Base-by-base conservation (phyloP, 352 stramenopile species). In the Aphanomyces euteiches region DNA sequence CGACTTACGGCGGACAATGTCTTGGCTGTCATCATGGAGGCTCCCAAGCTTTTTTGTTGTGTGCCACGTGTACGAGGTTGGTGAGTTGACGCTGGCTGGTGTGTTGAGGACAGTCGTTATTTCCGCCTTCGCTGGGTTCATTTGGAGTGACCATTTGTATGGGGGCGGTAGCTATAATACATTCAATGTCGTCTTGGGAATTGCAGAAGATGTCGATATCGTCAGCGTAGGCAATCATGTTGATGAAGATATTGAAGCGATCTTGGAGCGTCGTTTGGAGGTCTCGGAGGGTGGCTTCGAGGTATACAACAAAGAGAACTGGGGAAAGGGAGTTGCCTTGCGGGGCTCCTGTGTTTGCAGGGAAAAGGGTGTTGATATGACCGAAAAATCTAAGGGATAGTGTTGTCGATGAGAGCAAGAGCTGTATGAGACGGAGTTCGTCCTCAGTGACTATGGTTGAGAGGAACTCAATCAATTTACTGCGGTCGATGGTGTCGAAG, bases 271-370 rank as follows among this genome's bases (percentile, higher is more conserved):
- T 37, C 6, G 50, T 37, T n/a, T 7, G n/a, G 50, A 58, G 17
- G 50, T 58, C 50, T 10, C 17, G 50, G 50, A 58, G 50, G 17
- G 50, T 28, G 17, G 50, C 50, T 6, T 58, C 50, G 17, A 58
- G 50, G 50, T 58, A 7, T 7, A 58, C 50, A 37, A 58, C 17
- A 28, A 58, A 58, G 50, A 58, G 50, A n/a, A n/a, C 50, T 7
- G 50, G 67, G 19, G 67, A 73, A n/a, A 73, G 56, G 8, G 67
- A 67, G 67, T 67, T 58, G 13, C 57, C 67, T 73, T 67, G 67
- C 4, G 56, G 56, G 28, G 56, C 56, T 47, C 56, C 67, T 45
- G 61, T 56, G 36, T 73, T 73, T 43, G 53, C 61, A 37, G 36
- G 47, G 57, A 67, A 73, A 5, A 19, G 34, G 1, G 43, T 21